phyloP scores from a whole-genome alignment of 345 rosid species.

The Stellera chamaejasme region DNA sequence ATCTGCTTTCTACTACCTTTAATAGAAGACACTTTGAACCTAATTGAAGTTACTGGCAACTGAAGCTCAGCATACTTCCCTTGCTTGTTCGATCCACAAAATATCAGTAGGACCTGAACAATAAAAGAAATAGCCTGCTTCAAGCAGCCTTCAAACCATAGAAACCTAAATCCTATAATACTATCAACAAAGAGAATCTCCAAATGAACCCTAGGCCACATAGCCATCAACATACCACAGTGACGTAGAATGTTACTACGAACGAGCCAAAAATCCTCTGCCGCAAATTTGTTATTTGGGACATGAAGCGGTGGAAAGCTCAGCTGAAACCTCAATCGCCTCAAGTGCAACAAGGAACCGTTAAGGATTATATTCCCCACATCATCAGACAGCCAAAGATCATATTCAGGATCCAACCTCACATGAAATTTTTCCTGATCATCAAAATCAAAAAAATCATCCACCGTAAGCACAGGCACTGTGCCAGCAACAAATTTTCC shows the following conservation, averaged over 20 bases:
- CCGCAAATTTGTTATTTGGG: slow-evolving; percentile 20
- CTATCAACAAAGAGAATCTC: slow-evolving; percentile 73
- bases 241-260: slow-evolving; percentile 38
- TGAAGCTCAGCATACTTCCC: slow-evolving; percentile 33
- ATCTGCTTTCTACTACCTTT: slow-evolving; percentile 45
- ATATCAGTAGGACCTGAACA: slow-evolving; percentile 37
- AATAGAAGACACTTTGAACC: slow-evolving; percentile 48
- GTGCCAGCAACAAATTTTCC: slow-evolving; percentile 15
- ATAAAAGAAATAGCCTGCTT: slow-evolving; percentile 48
- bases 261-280: slow-evolving; percentile 30
- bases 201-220: slow-evolving; percentile 64
- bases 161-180: slow-evolving; percentile 52
- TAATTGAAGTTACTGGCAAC: slow-evolving; percentile 58
- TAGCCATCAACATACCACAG: slow-evolving; percentile 38
- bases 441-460: slow-evolving; percentile 8
- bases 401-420: slow-evolving; percentile 21
- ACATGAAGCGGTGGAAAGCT: slow-evolving; percentile 25
- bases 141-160: slow-evolving; percentile 69
- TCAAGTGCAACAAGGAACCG: slow-evolving; percentile 23
- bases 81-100: slow-evolving; percentile 34
- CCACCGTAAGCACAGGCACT: slow-evolving; percentile 9
- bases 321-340: slow-evolving; percentile 29
- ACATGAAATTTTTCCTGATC: slow-evolving; percentile 15
- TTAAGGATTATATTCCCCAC: slow-evolving; percentile 25
- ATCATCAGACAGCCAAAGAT: slow-evolving; percentile 26